These are phyloP conservation scores for Ramichloridium luteum DNA, from an alignment of 2,329 filamentous ascomycete species.

Conservation along the genomic window DNA sequence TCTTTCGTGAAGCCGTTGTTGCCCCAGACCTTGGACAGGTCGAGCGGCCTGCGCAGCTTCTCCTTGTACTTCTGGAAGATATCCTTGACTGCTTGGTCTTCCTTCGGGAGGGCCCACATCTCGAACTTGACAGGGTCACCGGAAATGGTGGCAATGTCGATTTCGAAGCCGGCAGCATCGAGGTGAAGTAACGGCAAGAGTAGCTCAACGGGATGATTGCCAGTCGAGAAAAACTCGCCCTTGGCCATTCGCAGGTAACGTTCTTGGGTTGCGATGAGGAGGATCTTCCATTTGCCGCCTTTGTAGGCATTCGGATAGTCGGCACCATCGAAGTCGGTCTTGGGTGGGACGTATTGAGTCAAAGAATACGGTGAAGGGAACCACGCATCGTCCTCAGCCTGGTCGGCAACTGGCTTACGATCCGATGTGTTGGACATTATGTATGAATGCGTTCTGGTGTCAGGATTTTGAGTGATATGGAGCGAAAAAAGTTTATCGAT, in stretches of 20 bases:
- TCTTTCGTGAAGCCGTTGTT: constrained; percentile 12
- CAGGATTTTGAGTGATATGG: too few relatives aligned
- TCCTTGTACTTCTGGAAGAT: constrained; percentile 12
- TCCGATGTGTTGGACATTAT: constrained; percentile 3
- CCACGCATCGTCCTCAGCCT: constrained; percentile 13
- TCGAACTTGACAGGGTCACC: constrained; percentile 14
- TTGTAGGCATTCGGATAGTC: constrained; percentile 13
- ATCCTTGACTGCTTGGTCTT: constrained; percentile 12
- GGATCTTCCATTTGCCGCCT: constrained; percentile 14
- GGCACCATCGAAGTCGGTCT: constrained; percentile 15
- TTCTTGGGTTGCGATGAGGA: constrained; percentile 14
- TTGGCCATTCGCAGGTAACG: constrained; percentile 12
- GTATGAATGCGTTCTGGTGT: too few relatives aligned
- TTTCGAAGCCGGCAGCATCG: constrained; percentile 12
- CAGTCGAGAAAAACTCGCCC: constrained; percentile 15
- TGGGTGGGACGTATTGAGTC: constrained; percentile 12
- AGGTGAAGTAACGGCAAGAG: constrained; percentile 13
- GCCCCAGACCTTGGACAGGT: constrained; percentile 10
- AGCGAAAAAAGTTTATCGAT: too few relatives aligned
- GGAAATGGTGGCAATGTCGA: constrained; percentile 13
- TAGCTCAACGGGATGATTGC: constrained; percentile 14
- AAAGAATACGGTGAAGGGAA: constrained; percentile 14
- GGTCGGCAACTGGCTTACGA: constrained; percentile 9
- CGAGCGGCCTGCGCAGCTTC: constrained; percentile 11
- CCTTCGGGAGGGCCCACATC: constrained; percentile 13